Percentiles rank a stretch among this genome's conserved stretches.
Conservation (phyloP, 2,329 filamentous ascomycete genomes). For the Cryphonectria radicalis region DNA sequence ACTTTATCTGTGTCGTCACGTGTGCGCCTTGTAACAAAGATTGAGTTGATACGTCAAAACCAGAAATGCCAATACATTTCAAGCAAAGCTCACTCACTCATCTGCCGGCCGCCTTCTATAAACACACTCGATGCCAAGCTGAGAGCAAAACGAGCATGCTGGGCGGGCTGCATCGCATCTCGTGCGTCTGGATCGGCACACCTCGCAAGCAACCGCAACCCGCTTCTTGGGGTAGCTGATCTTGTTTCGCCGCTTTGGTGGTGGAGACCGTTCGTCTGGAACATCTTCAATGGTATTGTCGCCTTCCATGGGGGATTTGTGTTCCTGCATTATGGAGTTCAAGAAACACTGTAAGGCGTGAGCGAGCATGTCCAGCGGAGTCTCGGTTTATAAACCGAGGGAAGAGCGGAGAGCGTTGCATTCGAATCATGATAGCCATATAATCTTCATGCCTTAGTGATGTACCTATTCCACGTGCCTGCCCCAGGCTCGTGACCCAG, state of each 20-base stretch:
- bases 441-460: too few relatives aligned
- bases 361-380: background rate
- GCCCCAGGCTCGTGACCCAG: too few relatives aligned
- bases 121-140: conserved; percentile 27
- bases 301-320: background rate
- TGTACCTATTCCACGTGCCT: too few relatives aligned
- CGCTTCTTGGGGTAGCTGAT: conserved; percentile 33
- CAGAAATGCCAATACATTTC: background rate
- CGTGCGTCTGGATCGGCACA: conserved; percentile 33
- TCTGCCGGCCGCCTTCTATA: conserved; percentile 25
- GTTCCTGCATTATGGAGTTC: background rate
- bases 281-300: background rate
- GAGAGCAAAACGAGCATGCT: conserved; percentile 30
- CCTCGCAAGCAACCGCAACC: conserved; percentile 32
- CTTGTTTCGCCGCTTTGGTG: conserved; percentile 10
- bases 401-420: background rate
- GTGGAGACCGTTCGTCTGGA: background rate
- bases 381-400: background rate
- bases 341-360: background rate
- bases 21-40: background rate
- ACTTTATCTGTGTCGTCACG: background rate
- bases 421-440: background rate
- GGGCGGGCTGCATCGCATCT: conserved; percentile 31
- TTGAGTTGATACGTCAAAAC: background rate
- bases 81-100: background rate